Base-by-base conservation (phyloP, 2,329 filamentous ascomycete species). In the Aureobasidium sp. region DNA sequence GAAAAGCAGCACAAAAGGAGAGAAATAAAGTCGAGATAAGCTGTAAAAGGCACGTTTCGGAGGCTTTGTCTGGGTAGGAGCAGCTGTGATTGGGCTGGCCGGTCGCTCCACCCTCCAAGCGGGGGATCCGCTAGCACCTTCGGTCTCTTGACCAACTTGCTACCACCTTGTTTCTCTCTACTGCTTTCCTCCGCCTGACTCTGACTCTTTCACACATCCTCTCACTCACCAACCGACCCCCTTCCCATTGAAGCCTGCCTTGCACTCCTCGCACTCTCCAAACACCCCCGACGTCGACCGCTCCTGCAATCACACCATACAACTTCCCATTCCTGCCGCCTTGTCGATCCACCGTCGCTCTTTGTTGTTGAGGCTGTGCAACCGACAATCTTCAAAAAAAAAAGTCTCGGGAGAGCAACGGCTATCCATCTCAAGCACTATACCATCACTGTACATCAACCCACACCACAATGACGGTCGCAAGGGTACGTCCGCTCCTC, bases 311-410 rank as follows among this genome's bases (percentile, higher is more conserved):
- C 42, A 38, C 53, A 21, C 43, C 55, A 17, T 25, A 15, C 43
- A 40, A n/a, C 11, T 23, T 19, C 23, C 33, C 55, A 33, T 49
- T 58, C 43, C 42, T 58, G 42, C 43, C 33, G 42, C 43, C 42
- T 58, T 49, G 42, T 33, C 55, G 55, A 58, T 58, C 55, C 25
- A 57, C 29, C 43, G 33, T 25, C 55, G 33, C 31, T 11, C 55
- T 31, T 47, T 58, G 42, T 58, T 58, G 55, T 58, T 58, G 55
- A 58, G 55, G 43, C 55, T 58, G 55, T 58, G 55, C 55, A 47
- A 58, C 55, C 35, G 55, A 47, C 43, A 37, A 49, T 58, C 55
- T 47, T 33, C 42, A 58, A 49, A 58, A 58, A 58, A 58, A 57
- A 58, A 58, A 58, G 55, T 58, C 43, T 47, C 55, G 42, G 42